Evolutionary conservation across 2,329 filamentous ascomycete species (phyloP).

Genomic region (Scortechinia acanthostroma): DNA sequence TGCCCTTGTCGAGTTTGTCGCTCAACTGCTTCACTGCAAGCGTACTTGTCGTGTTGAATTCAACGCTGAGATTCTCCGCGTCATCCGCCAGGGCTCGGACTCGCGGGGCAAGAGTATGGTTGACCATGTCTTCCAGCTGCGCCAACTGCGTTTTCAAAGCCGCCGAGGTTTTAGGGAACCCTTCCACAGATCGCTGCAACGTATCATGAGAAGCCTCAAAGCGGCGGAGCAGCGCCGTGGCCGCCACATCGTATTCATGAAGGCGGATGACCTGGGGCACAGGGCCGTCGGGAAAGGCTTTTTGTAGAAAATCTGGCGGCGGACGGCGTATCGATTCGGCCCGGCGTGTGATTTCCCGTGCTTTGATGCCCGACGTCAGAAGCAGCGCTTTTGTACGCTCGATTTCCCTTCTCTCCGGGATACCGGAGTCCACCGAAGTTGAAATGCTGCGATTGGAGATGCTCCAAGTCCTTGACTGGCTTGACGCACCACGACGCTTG

Average conservation of each 20-base stretch:
- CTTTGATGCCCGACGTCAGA: slow-evolving; percentile 1
- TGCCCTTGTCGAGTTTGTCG: background rate
- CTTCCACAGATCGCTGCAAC: background rate
- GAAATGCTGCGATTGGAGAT: background rate
- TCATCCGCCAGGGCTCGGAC: background rate
- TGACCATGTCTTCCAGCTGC: background rate
- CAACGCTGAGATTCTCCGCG: background rate
- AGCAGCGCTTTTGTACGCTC: background rate
- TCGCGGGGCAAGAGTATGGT: background rate
- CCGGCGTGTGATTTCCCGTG: slow-evolving; percentile 1
- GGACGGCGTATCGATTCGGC: background rate
- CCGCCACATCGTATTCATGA: background rate
- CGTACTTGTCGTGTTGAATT: background rate
- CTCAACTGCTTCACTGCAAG: background rate
- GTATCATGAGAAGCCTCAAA: background rate
- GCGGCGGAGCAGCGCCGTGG: background rate
- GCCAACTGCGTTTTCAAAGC: background rate
- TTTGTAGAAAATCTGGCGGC: background rate
- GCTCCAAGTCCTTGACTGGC: background rate
- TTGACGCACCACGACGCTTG: background rate
- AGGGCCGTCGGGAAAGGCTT: no score
- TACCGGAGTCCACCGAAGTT: background rate
- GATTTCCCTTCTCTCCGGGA: background rate
- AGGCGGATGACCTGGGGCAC: background rate
- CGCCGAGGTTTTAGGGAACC: background rate